Evolutionary conservation across 805 yeast species (phyloP).

Genomic region (Starmerella potacharoeniae): DNA sequence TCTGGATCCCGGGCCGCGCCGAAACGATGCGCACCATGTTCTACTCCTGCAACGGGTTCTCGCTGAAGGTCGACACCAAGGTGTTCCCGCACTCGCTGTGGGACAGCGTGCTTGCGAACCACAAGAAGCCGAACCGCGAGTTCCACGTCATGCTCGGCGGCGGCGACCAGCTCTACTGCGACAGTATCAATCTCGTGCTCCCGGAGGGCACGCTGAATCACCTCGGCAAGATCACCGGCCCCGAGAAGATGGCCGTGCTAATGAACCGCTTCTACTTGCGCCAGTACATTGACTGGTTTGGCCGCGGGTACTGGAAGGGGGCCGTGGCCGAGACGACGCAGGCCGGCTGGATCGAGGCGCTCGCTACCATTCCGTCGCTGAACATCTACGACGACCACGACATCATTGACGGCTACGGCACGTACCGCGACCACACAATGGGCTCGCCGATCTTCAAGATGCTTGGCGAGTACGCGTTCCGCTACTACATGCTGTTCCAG

Average conservation of each 20-base stretch:
- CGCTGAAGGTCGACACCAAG: constrained; percentile 55
- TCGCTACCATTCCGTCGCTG: constrained; percentile 73
- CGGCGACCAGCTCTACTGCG: constrained; percentile 91
- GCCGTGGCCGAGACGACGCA: constrained; percentile 54
- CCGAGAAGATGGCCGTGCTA: constrained; percentile 34
- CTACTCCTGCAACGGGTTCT: constrained; percentile 85
- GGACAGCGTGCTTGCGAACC: constrained; percentile 70
- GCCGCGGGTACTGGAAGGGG: constrained; percentile 78
- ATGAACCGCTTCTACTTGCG: constrained; percentile 56
- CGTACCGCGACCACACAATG: constrained; percentile 72
- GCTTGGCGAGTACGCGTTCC: constrained; percentile 70
- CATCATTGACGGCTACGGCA: constrained; percentile 92
- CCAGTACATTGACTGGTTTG: constrained; percentile 81
- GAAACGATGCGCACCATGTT: constrained; percentile 74
- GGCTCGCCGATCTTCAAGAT: constrained; percentile 50
- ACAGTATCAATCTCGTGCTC: constrained; percentile 52
- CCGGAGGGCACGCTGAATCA: constrained; percentile 16
- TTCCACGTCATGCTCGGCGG: constrained; percentile 97
- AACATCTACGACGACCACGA: constrained; percentile 93
- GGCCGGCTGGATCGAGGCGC: constrained; percentile 55
- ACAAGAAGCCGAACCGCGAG: constrained; percentile 39
- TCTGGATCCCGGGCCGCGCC: constrained; percentile 51
- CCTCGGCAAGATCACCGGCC: constrained; percentile 48
- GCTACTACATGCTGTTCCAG: constrained; percentile 83
- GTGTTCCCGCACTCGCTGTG: constrained; percentile 67